phyloP scores from a whole-genome alignment of 495 filamentous ascomycete genomes.

The Amphirosellinia nigrospora region DNA sequence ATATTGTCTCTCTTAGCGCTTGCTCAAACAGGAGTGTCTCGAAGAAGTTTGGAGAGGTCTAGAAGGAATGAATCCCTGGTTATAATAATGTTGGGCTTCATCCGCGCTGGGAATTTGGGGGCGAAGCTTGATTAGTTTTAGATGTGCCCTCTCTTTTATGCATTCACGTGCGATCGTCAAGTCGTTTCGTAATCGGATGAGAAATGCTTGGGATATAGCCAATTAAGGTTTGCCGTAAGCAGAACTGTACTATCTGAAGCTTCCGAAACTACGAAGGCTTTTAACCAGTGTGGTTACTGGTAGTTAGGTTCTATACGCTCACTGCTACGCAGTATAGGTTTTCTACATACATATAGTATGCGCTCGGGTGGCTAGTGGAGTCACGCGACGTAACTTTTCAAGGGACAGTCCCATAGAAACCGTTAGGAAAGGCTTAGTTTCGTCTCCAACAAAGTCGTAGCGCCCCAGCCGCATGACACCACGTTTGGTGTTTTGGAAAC shows the following conservation, averaged over 20 bases:
- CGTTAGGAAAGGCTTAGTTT: background rate
- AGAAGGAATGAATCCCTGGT: background rate
- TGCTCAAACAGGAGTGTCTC: background rate
- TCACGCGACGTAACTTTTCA: background rate
- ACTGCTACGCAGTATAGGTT: no score
- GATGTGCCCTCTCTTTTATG: background rate
- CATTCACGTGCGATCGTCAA: background rate
- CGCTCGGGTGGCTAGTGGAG: background rate
- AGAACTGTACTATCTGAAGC: background rate
- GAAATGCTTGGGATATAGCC: no score
- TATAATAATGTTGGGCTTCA: background rate
- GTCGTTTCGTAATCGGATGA: background rate
- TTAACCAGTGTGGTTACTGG: background rate
- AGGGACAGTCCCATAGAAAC: background rate
- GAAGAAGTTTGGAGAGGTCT: background rate
- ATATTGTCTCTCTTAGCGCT: background rate
- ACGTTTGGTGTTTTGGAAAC: conserved; percentile 6
- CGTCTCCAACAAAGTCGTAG: background rate
- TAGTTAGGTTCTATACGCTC: background rate
- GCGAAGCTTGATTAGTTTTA: conserved; percentile 1
- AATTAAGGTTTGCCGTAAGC: background rate
- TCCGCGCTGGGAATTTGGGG: conserved; percentile 6
- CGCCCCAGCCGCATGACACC: conserved; percentile 12
- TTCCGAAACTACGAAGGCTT: background rate
- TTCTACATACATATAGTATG: background rate